Evolutionary conservation across 495 filamentous ascomycete species (phyloP).

Genomic region (Friedmanniomyces endolithicus): DNA sequence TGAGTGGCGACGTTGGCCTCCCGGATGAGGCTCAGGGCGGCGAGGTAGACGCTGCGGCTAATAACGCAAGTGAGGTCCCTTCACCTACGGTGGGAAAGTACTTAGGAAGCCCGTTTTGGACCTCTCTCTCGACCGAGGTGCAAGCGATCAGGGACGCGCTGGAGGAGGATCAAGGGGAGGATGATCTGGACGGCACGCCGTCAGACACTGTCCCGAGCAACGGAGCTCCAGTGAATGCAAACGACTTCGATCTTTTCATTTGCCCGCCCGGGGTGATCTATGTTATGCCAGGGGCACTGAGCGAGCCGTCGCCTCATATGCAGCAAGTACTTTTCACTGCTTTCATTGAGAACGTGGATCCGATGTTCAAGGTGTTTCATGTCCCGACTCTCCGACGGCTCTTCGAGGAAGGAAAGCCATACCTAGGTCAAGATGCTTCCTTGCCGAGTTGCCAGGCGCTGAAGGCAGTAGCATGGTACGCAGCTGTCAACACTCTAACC

Average conservation of each 20-base stretch:
- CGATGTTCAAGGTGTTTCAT: conserved; percentile 14
- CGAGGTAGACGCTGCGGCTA: not conserved
- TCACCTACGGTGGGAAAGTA: conserved; percentile 13
- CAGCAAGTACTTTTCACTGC: not conserved
- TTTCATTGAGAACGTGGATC: conserved; percentile 12
- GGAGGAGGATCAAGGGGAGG: conserved; percentile 9
- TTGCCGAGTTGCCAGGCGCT: conserved; percentile 2
- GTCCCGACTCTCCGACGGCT: conserved; percentile 3
- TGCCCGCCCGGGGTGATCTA: conserved; percentile 13
- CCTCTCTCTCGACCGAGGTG: conserved; percentile 11
- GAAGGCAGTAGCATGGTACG: conserved; percentile 13
- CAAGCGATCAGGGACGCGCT: conserved; percentile 18
- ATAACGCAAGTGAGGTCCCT: not conserved
- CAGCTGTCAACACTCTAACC: conserved; percentile 11
- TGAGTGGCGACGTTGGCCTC: conserved; percentile 14
- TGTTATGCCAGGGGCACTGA: conserved; percentile 17
- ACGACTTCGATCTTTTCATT: conserved; percentile 15
- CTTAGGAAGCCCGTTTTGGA: conserved; percentile 16
- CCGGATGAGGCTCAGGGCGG: not conserved
- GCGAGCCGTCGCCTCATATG: conserved; percentile 6
- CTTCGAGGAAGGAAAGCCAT: conserved; percentile 8
- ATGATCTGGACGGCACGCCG: not conserved
- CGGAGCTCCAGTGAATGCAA: not conserved
- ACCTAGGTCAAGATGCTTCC: conserved; percentile 13
- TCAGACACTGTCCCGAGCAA: not conserved